Base-by-base conservation (phyloP, 768 basidiomycete species). In the Rhodotorula toruloides region DNA sequence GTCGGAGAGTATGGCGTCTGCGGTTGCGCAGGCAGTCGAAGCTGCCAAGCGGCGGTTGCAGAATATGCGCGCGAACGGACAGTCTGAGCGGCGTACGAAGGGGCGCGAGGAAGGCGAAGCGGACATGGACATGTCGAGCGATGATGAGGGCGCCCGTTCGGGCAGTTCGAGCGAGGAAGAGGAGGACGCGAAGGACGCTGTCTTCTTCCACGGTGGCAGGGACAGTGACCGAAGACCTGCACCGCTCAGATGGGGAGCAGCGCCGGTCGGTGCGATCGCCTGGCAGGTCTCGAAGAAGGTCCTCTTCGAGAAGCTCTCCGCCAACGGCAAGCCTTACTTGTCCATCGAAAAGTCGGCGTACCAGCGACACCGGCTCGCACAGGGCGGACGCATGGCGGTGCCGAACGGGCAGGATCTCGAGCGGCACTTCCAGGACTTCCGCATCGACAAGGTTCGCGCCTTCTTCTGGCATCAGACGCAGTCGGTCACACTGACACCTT, bases 91-190 rank as follows among this genome's bases (percentile, higher is more conserved):
- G n/a, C n/a, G n/a, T n/a, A n/a, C n/a, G n/a, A n/a, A n/a, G n/a
- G n/a, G n/a, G n/a, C n/a, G n/a, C n/a, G 64, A 63, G 31, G 63
- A 65, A 29, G 65, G 54, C 42, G 71, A 72, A 46, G 67, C 42
- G 29, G 71, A 72, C 48, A 70, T 72, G 67, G 68, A 72, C 43
- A 48, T 69, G 14, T 27, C 25, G 10, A 39, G 34, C 16, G 59
- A 46, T 1, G 60, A 72, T 8, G 65, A 39, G 13, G 71, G 70
- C 39, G 67, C 67, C 47, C 72, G 74, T 13, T 12, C 19, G 25
- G 37, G n/a, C 37, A 10, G 19, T 8, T 7, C 29, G 48, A 48
- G 11, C 10, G 73, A 73, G 39, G 65, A 68, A 54, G 42, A 57
- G 46, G 59, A 61, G 2, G 60, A 68, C 13, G 67, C 70, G 68